phyloP scores from a whole-genome alignment of 805 yeast species.

The Torulaspora gathmanii region DNA sequence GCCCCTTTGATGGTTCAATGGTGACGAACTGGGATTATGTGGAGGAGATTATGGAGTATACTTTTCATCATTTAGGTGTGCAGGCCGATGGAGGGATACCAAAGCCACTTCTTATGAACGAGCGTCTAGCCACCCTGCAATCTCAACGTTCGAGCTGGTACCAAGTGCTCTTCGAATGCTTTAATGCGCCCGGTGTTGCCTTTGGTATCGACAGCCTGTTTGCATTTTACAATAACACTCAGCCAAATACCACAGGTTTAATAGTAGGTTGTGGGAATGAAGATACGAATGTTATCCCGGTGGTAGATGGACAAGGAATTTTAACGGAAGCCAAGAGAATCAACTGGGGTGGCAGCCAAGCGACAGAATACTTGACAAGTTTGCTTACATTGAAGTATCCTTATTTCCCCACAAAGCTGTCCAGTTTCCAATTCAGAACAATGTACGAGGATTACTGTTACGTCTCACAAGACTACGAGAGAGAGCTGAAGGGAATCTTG shows the following conservation, averaged over 20 bases:
- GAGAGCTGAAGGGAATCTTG: conserved; percentile 55
- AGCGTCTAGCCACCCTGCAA: conserved; percentile 64
- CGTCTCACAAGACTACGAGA: conserved; percentile 60
- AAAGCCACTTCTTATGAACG: conserved; percentile 79
- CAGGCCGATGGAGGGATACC: conserved; percentile 48
- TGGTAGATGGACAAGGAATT: conserved; percentile 62
- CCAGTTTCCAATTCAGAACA: conserved; percentile 56
- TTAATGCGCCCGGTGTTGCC: conserved; percentile 65
- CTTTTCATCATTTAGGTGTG: conserved; percentile 76
- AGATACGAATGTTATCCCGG: conserved; percentile 78
- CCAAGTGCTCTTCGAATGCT: conserved; percentile 82
- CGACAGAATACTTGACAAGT: conserved; percentile 57
- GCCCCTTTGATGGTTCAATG: conserved; percentile 84
- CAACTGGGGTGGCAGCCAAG: conserved; percentile 85
- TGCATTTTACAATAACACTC: conserved; percentile 59
- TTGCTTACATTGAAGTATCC: conserved; percentile 82
- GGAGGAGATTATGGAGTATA: conserved; percentile 78
- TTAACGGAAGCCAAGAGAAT: conserved; percentile 69
- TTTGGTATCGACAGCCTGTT: conserved; percentile 82
- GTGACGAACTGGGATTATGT: conserved; percentile 90
- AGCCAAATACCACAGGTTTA: conserved; percentile 48
- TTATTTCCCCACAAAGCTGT: conserved; percentile 73
- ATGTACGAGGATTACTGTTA: conserved; percentile 76
- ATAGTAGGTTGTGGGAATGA: conserved; percentile 82
- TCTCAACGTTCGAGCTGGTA: conserved; percentile 70